Evolutionary conservation across 2,329 filamentous ascomycete genomes (phyloP).

Genomic region (Pleomassaria siparia): DNA sequence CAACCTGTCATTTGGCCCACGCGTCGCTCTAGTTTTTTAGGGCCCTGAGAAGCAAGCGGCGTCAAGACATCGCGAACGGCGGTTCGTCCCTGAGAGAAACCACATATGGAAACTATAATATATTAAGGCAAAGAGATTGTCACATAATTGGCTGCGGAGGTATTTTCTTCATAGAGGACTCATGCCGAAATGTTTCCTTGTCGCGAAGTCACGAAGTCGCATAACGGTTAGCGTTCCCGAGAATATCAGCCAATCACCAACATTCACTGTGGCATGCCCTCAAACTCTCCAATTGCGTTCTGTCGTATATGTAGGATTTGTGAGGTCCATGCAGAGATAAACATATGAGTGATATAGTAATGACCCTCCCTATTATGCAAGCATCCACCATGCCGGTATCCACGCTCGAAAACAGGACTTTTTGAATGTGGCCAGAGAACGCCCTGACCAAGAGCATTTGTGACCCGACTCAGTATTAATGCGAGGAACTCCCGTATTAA

Average conservation of each 20-base stretch:
- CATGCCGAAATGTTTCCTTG: slow-evolving; percentile 2
- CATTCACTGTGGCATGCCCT: slow-evolving; percentile 1
- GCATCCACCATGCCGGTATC: background rate
- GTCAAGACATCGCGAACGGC: background rate
- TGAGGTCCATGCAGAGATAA: background rate
- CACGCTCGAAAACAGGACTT: background rate
- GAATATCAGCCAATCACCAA: background rate
- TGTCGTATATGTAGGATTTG: too few relatives aligned
- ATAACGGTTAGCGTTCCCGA: slow-evolving; percentile 5
- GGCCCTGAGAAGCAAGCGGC: background rate
- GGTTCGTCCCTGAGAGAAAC: background rate
- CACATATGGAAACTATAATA: background rate
- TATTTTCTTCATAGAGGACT: background rate
- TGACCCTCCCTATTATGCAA: background rate
- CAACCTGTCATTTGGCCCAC: background rate
- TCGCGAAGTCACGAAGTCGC: background rate
- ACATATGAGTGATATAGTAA: background rate
- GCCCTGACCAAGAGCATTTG: background rate
- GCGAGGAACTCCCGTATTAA: background rate
- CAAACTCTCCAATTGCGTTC: background rate
- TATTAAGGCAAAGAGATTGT: background rate
- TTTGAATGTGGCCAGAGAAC: background rate
- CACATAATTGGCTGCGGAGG: slow-evolving; percentile 3
- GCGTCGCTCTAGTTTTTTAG: background rate
- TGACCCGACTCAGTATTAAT: background rate